A percentile compares a stretch with the other conserved stretches of the same genome.
phyloP scores from a whole-genome alignment of 2,329 filamentous ascomycete species.

The Juglanconis oblonga region DNA sequence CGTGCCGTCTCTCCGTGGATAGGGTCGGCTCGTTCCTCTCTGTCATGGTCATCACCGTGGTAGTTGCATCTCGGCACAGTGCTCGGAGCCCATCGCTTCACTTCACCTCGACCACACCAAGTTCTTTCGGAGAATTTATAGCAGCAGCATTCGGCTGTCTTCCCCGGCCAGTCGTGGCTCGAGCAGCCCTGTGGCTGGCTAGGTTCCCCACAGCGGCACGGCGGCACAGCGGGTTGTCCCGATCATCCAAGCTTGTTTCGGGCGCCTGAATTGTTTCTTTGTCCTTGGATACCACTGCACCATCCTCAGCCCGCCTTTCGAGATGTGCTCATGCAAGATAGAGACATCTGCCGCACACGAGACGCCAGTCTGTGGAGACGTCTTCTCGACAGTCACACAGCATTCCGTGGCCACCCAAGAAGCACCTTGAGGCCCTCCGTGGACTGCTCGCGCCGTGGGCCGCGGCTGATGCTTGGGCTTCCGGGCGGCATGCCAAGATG shows the following conservation, averaged over 20 bases:
- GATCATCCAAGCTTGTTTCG: conserved; percentile 4
- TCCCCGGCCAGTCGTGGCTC: background rate
- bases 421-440: too few relatives aligned
- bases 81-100: background rate
- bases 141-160: background rate
- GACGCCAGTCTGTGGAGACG: background rate
- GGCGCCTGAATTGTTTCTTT: background rate
- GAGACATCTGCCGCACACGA: background rate
- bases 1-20: too few relatives aligned
- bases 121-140: background rate
- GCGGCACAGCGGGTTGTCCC: conserved; percentile 4
- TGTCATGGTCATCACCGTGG: background rate
- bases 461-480: too few relatives aligned
- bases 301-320: background rate
- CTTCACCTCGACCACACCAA: background rate
- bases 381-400: background rate
- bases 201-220: background rate
- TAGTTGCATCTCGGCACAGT: too few relatives aligned
- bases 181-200: background rate
- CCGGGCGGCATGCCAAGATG: too few relatives aligned
- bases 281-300: background rate
- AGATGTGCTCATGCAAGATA: background rate
- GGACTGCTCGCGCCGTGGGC: too few relatives aligned
- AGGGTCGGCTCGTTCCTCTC: background rate
- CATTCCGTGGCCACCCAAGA: background rate